Evolutionary conservation across 805 yeast genomes (phyloP), one percentile per base, ranked within the genome.

Genomic region (Phaffomyces antillensis): DNA sequence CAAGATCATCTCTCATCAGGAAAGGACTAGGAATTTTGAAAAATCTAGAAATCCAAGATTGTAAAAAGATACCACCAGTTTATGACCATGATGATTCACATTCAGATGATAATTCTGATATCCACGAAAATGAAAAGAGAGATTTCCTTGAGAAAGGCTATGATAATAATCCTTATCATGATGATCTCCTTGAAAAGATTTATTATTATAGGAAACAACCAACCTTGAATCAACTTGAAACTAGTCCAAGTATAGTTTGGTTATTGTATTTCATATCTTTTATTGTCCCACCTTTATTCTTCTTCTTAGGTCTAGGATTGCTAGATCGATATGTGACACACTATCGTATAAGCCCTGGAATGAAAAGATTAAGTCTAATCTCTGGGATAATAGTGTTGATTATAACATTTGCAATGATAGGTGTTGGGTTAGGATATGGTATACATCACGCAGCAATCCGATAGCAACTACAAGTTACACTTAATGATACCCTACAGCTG

Each of bases 361-460:
- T 48, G 25, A 56, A 51, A 43, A 47, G 45, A 24, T 11, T 55
- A 11, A 52, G 62, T 38, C 18, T 58, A 25, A 18, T 45, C 16
- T 52, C 56, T 5, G 63, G 63, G 2, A 17, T 39, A 3, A 8
- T 52, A 1, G 45, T 47, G 25, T 24, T 53, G 9, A 16, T 56
- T 15, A n/a, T 50, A 3, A 37, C 46, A 5, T 46, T 68, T 18
- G 77, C 71, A 0, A 66, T 73, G 52, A 60, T 73, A 28, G 72
- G 72, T 16, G 64, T 72, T 31, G 79, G 78, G 1, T 61, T 75
- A 39, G 76, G 71, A 3, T 46, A 43, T 33, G 49, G 49, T 6
- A 43, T 46, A 7, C 46, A 42, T 23, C 42, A 26, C 17, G 44
- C 47, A 2, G 20, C 43, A 7, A 12, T 30, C 16, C 18, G 26